A percentile compares a stretch with the other conserved stretches of the same genome.
Evolutionary conservation across 768 basidiomycete genomes (phyloP).

Genomic region (Pholiota microspora): DNA sequence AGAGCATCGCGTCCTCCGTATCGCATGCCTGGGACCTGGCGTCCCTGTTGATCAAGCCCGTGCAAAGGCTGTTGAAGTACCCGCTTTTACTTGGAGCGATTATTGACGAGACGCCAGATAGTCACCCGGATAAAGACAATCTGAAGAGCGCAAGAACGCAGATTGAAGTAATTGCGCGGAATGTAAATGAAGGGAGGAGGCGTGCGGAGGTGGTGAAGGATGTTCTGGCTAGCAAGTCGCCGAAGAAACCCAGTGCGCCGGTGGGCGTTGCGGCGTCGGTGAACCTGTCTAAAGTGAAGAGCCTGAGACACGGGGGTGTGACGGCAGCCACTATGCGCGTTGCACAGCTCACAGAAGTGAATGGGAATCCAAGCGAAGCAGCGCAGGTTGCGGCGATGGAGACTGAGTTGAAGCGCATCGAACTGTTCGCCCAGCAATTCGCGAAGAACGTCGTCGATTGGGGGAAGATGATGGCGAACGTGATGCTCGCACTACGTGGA

Average conservation of each 20-base stretch:
- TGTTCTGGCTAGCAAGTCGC: constrained; percentile 47
- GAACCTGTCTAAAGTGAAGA: constrained; percentile 62
- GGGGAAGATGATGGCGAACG: constrained; percentile 48
- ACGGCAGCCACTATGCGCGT: constrained; percentile 25
- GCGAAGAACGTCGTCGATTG: constrained; percentile 64
- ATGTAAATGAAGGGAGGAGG: constrained; percentile 77
- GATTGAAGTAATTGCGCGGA: constrained; percentile 72
- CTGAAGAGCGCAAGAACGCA: constrained; percentile 49
- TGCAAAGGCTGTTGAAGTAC: constrained; percentile 95
- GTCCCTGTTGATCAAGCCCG: constrained; percentile 94
- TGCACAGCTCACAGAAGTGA: constrained; percentile 12
- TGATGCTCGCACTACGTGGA: constrained; percentile 46
- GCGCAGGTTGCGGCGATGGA: constrained; percentile 54
- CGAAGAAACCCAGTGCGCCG: constrained; percentile 31
- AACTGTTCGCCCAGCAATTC: constrained; percentile 59
- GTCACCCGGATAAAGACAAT: constrained; percentile 63
- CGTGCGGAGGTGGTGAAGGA: constrained; percentile 78
- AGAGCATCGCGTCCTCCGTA: constrained; percentile 61
- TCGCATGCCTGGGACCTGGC: constrained; percentile 92
- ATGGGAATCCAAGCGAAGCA: constrained; percentile 35
- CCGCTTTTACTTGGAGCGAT: constrained; percentile 79
- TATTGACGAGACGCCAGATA: constrained; percentile 69
- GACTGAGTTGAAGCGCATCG: constrained; percentile 52
- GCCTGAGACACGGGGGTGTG: constrained; percentile 35
- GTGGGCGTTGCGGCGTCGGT: constrained; percentile 53